phyloP scores from a whole-genome alignment of 768 basidiomycete species.

The Phanerochaete carnosa region DNA sequence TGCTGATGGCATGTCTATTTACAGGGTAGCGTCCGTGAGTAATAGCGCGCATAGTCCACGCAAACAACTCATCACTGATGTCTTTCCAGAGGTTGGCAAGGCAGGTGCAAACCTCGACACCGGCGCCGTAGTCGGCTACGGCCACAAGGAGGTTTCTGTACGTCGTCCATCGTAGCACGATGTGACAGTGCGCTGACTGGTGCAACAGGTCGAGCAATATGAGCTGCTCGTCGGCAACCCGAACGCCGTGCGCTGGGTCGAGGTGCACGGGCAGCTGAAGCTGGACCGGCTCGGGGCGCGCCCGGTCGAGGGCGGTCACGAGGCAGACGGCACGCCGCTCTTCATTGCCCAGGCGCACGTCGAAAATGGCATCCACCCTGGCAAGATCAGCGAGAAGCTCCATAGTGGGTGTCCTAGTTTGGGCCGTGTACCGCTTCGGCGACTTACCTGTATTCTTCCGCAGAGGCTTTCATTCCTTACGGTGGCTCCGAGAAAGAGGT shows the following conservation, averaged over 20 bases:
- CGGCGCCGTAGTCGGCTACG: constrained; percentile 64
- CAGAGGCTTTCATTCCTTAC: constrained; percentile 56
- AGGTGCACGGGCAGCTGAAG: constrained; percentile 43
- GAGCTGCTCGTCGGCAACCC: constrained; percentile 71
- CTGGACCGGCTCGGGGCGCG: constrained; percentile 37
- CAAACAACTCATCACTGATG: neutral
- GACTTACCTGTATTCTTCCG: neutral
- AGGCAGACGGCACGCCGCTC: constrained; percentile 55
- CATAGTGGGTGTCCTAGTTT: constrained; percentile 37
- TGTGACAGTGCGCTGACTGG: neutral
- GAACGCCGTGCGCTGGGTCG: constrained; percentile 56
- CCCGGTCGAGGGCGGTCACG: constrained; percentile 69
- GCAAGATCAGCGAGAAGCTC: constrained; percentile 56
- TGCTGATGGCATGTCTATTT: neutral
- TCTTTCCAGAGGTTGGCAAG: constrained; percentile 57
- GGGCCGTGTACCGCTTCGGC: neutral
- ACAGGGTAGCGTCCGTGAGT: constrained; percentile 54
- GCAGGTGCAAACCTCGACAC: constrained; percentile 54
- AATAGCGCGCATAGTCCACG: neutral
- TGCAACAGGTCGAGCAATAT: constrained; percentile 49
- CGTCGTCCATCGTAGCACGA: constrained; percentile 8
- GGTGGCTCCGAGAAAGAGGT: constrained; percentile 48
- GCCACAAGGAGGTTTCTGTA: constrained; percentile 57
- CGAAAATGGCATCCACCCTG: constrained; percentile 52
- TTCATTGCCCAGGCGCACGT: constrained; percentile 60